A percentile compares a stretch with the other conserved stretches of the same genome.
phyloP scores from a whole-genome alignment of 2,329 filamentous ascomycete genomes.

The Botrytis fragariae region DNA sequence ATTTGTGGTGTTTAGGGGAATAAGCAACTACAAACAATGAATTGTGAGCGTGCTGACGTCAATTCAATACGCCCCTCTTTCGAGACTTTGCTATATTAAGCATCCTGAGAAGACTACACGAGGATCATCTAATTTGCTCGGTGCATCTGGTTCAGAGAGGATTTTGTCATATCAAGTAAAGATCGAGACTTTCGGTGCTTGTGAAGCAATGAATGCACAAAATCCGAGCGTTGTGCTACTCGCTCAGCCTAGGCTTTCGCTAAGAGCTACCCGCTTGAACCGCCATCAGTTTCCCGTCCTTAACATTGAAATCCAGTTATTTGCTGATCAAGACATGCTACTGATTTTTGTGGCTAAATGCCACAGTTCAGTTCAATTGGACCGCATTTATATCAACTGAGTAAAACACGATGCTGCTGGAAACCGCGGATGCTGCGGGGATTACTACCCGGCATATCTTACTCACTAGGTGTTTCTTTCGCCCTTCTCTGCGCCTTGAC shows the following conservation, averaged over 20 bases:
- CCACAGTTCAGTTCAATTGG: neutral
- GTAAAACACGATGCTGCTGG: neutral
- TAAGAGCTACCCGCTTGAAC: constrained; percentile 1
- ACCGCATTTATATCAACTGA: neutral
- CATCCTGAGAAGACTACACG: neutral
- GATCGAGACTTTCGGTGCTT: neutral
- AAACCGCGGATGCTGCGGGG: neutral
- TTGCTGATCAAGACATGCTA: neutral
- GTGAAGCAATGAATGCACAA: neutral
- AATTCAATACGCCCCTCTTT: neutral
- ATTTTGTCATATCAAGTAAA: neutral
- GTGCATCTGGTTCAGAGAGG: neutral
- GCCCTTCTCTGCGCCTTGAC: neutral
- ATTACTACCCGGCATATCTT: neutral
- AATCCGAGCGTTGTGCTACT: constrained; percentile 5
- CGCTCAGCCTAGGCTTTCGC: neutral
- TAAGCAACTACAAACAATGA: neutral
- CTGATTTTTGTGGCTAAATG: neutral
- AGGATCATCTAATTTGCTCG: neutral
- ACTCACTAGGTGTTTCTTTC: neutral
- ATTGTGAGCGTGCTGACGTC: neutral
- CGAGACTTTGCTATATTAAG: neutral
- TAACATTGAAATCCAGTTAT: neutral
- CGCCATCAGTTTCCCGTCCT: neutral
- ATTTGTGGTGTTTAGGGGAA: neutral